Conservation (phyloP, 768 basidiomycete genomes). For the Serpula lacrymans region DNA sequence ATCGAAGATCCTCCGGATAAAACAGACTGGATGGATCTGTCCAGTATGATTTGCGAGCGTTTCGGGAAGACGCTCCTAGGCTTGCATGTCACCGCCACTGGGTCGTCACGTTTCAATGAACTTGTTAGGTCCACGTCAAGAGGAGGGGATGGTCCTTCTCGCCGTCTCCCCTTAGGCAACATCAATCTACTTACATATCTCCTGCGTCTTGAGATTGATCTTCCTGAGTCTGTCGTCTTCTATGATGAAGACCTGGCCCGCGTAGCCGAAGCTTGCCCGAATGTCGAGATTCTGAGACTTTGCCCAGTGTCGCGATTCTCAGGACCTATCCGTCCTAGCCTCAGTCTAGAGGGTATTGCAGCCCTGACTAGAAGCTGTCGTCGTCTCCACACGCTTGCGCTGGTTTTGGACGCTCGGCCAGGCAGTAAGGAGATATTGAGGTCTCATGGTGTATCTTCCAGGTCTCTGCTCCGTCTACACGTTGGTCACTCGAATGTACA, state of each 20-base stretch:
- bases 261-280: slow-evolving; percentile 61
- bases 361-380: slow-evolving; percentile 56
- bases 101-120: slow-evolving; percentile 76
- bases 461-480: slow-evolving; percentile 66
- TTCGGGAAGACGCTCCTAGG: slow-evolving; percentile 59
- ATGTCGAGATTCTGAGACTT: slow-evolving; percentile 63
- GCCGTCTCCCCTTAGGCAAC: slow-evolving; percentile 59
- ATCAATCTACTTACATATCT: slow-evolving; percentile 53
- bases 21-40: slow-evolving; percentile 74
- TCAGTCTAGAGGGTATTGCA: slow-evolving; percentile 63
- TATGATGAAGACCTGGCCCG: slow-evolving; percentile 54
- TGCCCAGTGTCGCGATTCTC: slow-evolving; percentile 70
- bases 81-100: slow-evolving; percentile 60
- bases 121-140: slow-evolving; percentile 74
- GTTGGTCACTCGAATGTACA: slow-evolving; percentile 72
- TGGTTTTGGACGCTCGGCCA: slow-evolving; percentile 58
- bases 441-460: slow-evolving; percentile 51
- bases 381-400: slow-evolving; percentile 60
- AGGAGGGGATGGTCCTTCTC: slow-evolving; percentile 54
- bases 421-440: slow-evolving; percentile 43
- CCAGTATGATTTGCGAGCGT: slow-evolving; percentile 55
- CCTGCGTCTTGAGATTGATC: slow-evolving; percentile 68
- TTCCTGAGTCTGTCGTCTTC: slow-evolving; percentile 73
- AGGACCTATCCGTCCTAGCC: slow-evolving; percentile 44
- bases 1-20: slow-evolving; percentile 78